Evolutionary conservation across 192 early-diverging fungal species (phyloP).

Genomic region (Coemansia sp.): DNA sequence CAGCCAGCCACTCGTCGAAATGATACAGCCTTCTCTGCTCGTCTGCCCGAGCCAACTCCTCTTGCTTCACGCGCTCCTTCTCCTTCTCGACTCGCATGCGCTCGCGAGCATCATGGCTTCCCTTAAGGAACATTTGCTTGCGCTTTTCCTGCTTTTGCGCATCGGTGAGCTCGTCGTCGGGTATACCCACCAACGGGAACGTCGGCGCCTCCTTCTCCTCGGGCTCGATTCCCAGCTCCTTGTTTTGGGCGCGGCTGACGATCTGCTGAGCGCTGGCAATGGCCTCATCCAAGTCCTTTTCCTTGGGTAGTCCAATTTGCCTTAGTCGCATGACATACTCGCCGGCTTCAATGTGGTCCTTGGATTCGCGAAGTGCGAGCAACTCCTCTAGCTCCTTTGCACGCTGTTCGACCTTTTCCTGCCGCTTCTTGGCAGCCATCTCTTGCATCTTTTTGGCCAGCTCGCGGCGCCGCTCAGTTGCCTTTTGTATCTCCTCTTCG

Average conservation of each 20-base stretch:
- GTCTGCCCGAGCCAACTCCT: constrained; percentile 67
- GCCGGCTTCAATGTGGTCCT: constrained; percentile 23
- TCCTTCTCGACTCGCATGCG: constrained; percentile 74
- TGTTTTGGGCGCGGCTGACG: constrained; percentile 74
- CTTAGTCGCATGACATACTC: constrained; percentile 57
- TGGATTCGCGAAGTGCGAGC: constrained; percentile 29
- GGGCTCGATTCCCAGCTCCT: constrained; percentile 79
- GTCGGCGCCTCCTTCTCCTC: constrained; percentile 75
- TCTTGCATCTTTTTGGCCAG: constrained; percentile 76
- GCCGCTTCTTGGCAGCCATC: constrained; percentile 75
- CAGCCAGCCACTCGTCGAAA: constrained; percentile 72
- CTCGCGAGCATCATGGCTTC: constrained; percentile 73
- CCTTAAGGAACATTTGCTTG: constrained; percentile 79
- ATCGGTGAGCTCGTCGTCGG: constrained; percentile 78
- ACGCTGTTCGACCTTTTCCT: constrained; percentile 77
- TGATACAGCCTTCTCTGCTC: constrained; percentile 69
- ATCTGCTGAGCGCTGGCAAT: constrained; percentile 69
- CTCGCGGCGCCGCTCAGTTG: constrained; percentile 70
- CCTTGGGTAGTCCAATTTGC: constrained; percentile 64
- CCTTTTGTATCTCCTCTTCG: constrained; percentile 72
- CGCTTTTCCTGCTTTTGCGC: constrained; percentile 81
- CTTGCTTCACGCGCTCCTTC: constrained; percentile 53
- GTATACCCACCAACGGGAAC: constrained; percentile 74
- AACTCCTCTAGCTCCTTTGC: constrained; percentile 66
- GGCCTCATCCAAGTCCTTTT: constrained; percentile 71